Conservation (phyloP, 768 basidiomycete genomes). For the Boletales sp. region DNA sequence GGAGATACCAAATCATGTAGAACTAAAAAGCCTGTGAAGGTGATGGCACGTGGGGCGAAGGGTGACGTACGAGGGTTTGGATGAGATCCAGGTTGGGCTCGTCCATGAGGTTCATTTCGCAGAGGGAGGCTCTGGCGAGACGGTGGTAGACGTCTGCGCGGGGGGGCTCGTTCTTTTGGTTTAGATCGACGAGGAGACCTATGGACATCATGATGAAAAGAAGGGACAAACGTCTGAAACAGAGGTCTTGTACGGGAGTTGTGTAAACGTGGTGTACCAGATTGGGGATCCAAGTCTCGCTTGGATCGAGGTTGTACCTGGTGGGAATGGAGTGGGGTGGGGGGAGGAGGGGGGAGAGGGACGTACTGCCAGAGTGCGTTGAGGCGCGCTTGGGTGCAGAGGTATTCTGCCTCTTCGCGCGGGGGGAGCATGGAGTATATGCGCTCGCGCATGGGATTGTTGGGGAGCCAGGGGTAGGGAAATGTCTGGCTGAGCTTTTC, state of each 20-base stretch:
- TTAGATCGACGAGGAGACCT: slow-evolving; percentile 65
- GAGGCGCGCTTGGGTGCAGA: slow-evolving; percentile 60
- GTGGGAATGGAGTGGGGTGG: slow-evolving; percentile 4
- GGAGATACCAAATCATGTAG: slow-evolving; percentile 73
- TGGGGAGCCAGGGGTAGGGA: slow-evolving; percentile 65
- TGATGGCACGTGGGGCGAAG: background rate
- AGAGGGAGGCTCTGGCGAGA: slow-evolving; percentile 62
- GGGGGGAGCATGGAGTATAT: slow-evolving; percentile 64
- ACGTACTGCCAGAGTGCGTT: slow-evolving; percentile 76
- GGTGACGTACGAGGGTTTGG: slow-evolving; percentile 53
- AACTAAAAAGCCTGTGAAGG: slow-evolving; percentile 47
- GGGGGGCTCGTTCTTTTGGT: slow-evolving; percentile 49
- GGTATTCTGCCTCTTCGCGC: slow-evolving; percentile 51
- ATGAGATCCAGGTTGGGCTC: slow-evolving; percentile 72
- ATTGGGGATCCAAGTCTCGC: slow-evolving; percentile 67
- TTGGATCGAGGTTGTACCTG: slow-evolving; percentile 67
- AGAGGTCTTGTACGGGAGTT: slow-evolving; percentile 54
- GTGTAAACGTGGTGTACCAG: slow-evolving; percentile 66
- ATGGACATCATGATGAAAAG: slow-evolving; percentile 72
- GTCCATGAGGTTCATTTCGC: slow-evolving; percentile 72
- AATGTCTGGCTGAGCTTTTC: slow-evolving; percentile 60
- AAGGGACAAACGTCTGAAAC: slow-evolving; percentile 63
- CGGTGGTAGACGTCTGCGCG: slow-evolving; percentile 65
- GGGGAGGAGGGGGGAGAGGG: background rate
- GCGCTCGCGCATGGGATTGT: slow-evolving; percentile 58